These are phyloP conservation scores for Allium sativum DNA, from an alignment of 106 monocot genomes.

Conservation along the genomic window DNA sequence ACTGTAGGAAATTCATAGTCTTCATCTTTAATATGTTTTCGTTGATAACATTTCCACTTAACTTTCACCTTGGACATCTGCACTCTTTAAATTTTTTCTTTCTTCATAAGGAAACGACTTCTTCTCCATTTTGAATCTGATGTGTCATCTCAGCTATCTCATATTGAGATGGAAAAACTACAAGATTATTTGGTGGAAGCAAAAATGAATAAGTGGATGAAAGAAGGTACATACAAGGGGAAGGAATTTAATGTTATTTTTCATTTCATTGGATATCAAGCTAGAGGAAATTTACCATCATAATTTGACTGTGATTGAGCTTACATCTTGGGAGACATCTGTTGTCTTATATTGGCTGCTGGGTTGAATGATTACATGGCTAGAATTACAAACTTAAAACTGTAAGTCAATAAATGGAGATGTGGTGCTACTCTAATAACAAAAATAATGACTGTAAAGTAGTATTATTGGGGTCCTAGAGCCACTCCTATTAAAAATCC, in stretches of 20 bases:
- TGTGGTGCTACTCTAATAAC: constrained; percentile 47
- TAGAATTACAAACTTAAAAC: constrained; percentile 38
- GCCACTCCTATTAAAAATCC: constrained; percentile 48
- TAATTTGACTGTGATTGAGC: constrained; percentile 94
- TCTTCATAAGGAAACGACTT: no score
- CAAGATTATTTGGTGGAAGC: constrained; percentile 77
- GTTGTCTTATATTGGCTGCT: constrained; percentile 37
- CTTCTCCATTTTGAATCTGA: constrained; percentile 92
- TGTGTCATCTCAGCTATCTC: constrained; percentile 76
- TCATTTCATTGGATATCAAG: constrained; percentile 96
- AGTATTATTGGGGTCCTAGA: constrained; percentile 39
- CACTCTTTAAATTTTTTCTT: no score
- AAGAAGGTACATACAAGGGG: constrained; percentile 77
- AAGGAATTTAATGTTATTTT: constrained; percentile 85
- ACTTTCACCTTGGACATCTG: no score
- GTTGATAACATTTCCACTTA: no score
- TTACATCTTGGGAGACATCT: constrained; percentile 53
- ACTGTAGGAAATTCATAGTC: not conserved
- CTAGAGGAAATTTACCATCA: constrained; percentile 82
- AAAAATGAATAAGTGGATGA: constrained; percentile 75
- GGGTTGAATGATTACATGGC: constrained; percentile 62
- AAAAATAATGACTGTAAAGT: constrained; percentile 76
- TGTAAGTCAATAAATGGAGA: constrained; percentile 36
- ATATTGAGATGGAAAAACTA: constrained; percentile 95
- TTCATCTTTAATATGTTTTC: no score